These are phyloP conservation scores for Naegleria lovaniensis DNA, from an alignment of 208 protist species.

Conservation along the genomic window DNA sequence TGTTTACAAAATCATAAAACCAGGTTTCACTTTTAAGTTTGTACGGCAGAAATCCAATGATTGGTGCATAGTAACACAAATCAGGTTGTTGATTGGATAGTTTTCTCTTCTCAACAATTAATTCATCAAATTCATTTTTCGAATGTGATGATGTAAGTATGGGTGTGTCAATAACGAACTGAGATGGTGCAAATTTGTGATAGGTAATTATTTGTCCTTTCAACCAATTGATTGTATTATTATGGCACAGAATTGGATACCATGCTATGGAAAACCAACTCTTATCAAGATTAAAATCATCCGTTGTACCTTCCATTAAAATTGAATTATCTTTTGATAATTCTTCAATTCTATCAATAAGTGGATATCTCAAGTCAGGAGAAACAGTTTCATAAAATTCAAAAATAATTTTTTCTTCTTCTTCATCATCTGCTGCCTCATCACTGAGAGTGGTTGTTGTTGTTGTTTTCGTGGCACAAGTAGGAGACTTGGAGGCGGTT, in stretches of 20 bases:
- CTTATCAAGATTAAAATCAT: neutral
- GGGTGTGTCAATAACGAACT: neutral
- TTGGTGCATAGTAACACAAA: neutral
- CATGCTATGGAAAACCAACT: slow-evolving; percentile 21
- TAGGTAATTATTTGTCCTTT: slow-evolving; percentile 24
- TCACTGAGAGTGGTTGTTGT: neutral
- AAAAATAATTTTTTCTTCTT: neutral
- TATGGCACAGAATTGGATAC: slow-evolving; percentile 25
- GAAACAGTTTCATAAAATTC: slow-evolving; percentile 15
- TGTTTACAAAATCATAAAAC: neutral
- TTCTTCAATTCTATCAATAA: slow-evolving; percentile 26
- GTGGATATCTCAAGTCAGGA: slow-evolving; percentile 21
- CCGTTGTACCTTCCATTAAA: neutral
- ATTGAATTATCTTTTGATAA: neutral
- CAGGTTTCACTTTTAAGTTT: slow-evolving; percentile 20
- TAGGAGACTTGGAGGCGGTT: too few relatives aligned
- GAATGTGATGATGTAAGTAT: neutral
- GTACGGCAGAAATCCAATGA: slow-evolving; percentile 24
- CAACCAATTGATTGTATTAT: neutral
- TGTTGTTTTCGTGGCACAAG: neutral
- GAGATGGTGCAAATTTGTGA: neutral
- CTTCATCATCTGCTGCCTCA: neutral
- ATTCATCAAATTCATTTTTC: neutral
- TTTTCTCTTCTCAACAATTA: neutral
- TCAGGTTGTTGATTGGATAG: neutral